Evolutionary conservation across 1,284 basidiomycete species (phyloP).

Genomic region (Tylopilus sp.): DNA sequence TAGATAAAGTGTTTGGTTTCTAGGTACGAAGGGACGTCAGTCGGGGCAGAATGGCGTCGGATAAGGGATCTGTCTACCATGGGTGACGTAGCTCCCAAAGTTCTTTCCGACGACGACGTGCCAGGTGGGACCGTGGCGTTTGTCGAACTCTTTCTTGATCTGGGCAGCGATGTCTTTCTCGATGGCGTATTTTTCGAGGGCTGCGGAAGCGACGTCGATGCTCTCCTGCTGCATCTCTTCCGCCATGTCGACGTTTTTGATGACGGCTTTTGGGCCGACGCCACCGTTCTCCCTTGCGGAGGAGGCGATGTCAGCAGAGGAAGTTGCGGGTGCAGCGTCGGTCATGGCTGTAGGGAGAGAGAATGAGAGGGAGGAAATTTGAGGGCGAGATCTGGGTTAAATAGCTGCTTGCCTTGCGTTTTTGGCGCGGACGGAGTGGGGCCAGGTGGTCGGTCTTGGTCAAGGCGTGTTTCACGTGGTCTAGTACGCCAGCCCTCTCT

Average conservation of each 20-base stretch:
- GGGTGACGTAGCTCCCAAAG: constrained; percentile 96
- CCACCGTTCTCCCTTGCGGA: constrained; percentile 43
- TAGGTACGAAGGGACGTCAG: constrained; percentile 33
- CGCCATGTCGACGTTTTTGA: constrained; percentile 96
- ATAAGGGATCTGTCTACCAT: constrained; percentile 50
- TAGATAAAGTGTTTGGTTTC: constrained; percentile 98
- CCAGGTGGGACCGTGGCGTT: constrained; percentile 89
- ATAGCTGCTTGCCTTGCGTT: constrained; percentile 31
- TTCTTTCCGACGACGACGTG: constrained; percentile 98
- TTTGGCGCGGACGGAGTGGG: constrained; percentile 20
- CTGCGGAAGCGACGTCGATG: constrained; percentile 80
- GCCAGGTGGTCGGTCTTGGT: constrained; percentile 6
- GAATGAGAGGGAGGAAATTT: constrained; percentile 1
- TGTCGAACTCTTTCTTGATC: constrained; percentile 97
- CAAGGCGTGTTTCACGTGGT: constrained; percentile 28
- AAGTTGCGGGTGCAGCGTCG: constrained; percentile 55
- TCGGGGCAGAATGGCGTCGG: too few species aligned
- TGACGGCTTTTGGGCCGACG: constrained; percentile 70
- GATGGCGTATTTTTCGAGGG: constrained; percentile 86
- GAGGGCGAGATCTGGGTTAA: constrained; percentile 19
- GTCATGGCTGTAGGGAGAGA: constrained; percentile 42
- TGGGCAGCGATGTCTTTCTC: constrained; percentile 98
- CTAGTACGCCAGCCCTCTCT: not conserved
- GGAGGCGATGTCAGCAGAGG: constrained; percentile 49
- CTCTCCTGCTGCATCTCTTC: constrained; percentile 94